These are phyloP conservation scores for Cornus florida DNA, from an alignment of 148 eudicot genomes.

Conservation along the genomic window DNA sequence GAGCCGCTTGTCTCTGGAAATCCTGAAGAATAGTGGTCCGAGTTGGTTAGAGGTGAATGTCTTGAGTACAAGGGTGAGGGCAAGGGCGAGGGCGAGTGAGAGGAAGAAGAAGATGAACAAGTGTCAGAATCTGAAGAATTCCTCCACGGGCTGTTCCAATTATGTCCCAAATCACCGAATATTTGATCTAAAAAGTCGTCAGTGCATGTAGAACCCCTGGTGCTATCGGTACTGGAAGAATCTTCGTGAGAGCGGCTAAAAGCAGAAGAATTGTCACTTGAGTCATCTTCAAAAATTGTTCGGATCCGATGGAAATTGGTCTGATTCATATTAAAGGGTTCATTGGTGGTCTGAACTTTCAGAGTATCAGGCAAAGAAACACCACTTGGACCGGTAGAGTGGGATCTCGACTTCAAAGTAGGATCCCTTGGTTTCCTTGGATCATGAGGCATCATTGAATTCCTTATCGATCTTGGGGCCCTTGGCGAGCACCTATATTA, in stretches of 20 bases:
- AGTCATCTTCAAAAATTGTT: slow-evolving; percentile 20
- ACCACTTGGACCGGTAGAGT: slow-evolving; percentile 12
- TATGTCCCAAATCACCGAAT: slow-evolving; percentile 19
- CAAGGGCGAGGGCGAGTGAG: slow-evolving; percentile 21
- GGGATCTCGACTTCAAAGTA: slow-evolving; percentile 21
- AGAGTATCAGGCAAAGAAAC: not conserved
- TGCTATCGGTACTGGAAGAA: slow-evolving; percentile 35
- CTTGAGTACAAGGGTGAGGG: slow-evolving; percentile 24
- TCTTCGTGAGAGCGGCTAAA: slow-evolving; percentile 33
- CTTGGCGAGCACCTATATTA: slow-evolving; percentile 77
- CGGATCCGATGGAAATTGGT: not conserved
- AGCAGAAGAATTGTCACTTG: slow-evolving; percentile 23
- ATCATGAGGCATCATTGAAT: slow-evolving; percentile 40
- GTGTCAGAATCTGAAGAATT: slow-evolving; percentile 34
- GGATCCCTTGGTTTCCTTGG: slow-evolving; percentile 35
- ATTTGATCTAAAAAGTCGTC: slow-evolving; percentile 31
- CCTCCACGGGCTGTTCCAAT: slow-evolving; percentile 20
- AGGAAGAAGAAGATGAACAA: slow-evolving; percentile 34
- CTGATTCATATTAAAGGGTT: not conserved
- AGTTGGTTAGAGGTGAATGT: slow-evolving; percentile 42
- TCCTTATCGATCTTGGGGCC: slow-evolving; percentile 71
- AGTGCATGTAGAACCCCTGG: slow-evolving; percentile 22
- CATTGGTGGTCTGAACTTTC: not conserved
- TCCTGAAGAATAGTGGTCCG: slow-evolving; percentile 44
- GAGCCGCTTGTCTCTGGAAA: slow-evolving; percentile 20